Evolutionary conservation across 139 green algal genomes (phyloP).

Genomic region (Chlorella sp.): DNA sequence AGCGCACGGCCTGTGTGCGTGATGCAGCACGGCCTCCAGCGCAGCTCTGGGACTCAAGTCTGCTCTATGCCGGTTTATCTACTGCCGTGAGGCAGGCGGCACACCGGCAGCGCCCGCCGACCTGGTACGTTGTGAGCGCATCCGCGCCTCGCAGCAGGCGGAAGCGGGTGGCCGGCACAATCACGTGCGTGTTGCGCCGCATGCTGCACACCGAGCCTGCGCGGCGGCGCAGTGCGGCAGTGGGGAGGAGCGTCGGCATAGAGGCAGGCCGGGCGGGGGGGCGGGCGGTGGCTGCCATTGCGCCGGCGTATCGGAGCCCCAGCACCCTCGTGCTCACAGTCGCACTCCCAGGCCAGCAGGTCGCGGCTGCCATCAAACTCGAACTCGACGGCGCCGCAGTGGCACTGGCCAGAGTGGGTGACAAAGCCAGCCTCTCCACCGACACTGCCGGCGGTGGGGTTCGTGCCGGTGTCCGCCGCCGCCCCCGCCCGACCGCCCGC

Average conservation of each 20-base stretch:
- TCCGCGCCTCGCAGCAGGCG: slow-evolving; percentile 30
- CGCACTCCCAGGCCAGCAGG: slow-evolving; percentile 51
- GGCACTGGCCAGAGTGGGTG: slow-evolving; percentile 39
- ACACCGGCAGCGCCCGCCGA: not conserved
- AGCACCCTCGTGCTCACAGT: slow-evolving; percentile 36
- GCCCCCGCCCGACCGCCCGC: no score
- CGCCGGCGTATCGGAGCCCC: not conserved
- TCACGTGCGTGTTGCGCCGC: slow-evolving; percentile 55
- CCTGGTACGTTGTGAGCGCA: slow-evolving; percentile 44
- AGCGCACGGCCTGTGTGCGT: not conserved
- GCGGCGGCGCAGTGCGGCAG: not conserved
- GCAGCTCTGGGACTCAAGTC: not conserved
- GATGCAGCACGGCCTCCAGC: not conserved
- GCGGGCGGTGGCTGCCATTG: not conserved
- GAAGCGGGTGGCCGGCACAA: slow-evolving; percentile 45
- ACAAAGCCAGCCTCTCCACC: no score
- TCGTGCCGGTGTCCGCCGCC: no score
- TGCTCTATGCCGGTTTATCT: not conserved
- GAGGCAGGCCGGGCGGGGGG: not conserved
- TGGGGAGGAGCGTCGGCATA: not conserved
- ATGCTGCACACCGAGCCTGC: slow-evolving; percentile 59
- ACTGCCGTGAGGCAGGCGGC: no score
- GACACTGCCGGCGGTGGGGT: no score
- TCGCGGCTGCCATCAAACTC: slow-evolving; percentile 37
- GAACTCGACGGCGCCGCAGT: slow-evolving; percentile 43